Evolutionary conservation across 108 stramenopile species (phyloP), one percentile per base, ranked within the genome.

Genomic region (Fistulifera pelliculosa): DNA sequence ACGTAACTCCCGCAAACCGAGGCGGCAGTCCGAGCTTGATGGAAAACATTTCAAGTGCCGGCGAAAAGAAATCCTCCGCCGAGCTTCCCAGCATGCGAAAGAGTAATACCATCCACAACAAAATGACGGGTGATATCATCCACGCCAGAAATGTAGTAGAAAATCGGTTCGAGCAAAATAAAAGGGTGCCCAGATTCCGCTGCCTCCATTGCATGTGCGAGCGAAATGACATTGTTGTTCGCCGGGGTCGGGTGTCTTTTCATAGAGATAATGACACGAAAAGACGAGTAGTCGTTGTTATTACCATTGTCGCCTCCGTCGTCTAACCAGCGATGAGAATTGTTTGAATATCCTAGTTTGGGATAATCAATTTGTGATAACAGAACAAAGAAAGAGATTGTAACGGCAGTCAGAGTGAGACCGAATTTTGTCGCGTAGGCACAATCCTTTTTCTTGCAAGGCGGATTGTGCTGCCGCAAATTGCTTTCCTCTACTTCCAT

Each of bases 21-120:
- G 95, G 94, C 2, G 96, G 86, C 24, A 99, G 60, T 6, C 93
- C 81, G 54, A 95, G 44, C 56, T 90, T 71, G 18, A 64, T 31
- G 25, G 73, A 79, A 51, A 99, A 93, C 86, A 81, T 84, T 68
- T 94, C 95, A 41, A 99, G 65, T 19, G 80, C 69, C 5, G 96
- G 96, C 7, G 72, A 75, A 57, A 99, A 99, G 70, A 84, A 99
- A 52, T 94, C 94, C 58, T 96, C 95, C 26, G 98, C 98, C 13
- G 96, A 97, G 26, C 75, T 68, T 10, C 95, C 94, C 60, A 98
- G 51, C 60, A 97, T 60, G 12, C 76, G 80, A 64, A 95, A 93
- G n/a, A 95, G 48, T 27, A 85, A 47, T 8, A 87, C 75, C 56
- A 91, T 65, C 77, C 75, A 80, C 0, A 91, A 22, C 18, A 85